Evolutionary conservation across 2,329 filamentous ascomycete species (phyloP).

Genomic region (Massarina eburnea): DNA sequence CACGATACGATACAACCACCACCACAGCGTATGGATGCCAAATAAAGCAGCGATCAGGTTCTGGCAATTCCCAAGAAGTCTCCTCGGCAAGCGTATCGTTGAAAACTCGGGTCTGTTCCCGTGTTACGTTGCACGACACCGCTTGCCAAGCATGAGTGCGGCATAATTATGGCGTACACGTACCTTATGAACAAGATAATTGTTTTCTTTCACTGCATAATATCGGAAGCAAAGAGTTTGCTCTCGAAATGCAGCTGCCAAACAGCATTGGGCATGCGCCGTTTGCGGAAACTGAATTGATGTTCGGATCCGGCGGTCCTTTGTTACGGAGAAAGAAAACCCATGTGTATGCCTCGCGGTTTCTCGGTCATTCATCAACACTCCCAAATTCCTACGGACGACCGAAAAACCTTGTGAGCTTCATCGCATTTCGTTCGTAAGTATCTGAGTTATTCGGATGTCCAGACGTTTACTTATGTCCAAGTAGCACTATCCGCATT

Average conservation of each 20-base stretch:
- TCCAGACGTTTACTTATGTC: background rate
- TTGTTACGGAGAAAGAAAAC: slow-evolving; percentile 14
- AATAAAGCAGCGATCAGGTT: background rate
- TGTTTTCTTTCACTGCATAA: background rate
- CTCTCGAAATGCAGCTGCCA: background rate
- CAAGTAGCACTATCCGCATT: background rate
- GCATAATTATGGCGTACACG: background rate
- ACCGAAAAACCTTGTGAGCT: background rate
- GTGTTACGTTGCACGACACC: background rate
- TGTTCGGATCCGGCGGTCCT: slow-evolving; percentile 14
- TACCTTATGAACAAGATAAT: background rate
- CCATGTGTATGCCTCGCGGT: background rate
- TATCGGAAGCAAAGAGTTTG: background rate
- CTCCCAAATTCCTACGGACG: background rate
- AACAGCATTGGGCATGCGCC: background rate
- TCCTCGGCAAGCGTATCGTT: background rate
- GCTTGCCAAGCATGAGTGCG: background rate
- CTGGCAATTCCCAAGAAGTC: background rate
- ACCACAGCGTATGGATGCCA: background rate
- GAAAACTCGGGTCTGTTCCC: background rate
- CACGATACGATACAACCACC: background rate
- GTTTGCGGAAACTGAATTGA: slow-evolving; percentile 16
- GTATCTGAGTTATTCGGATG: background rate
- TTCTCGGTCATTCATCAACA: background rate
- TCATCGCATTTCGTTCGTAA: background rate